phyloP scores from a whole-genome alignment of 2,329 filamentous ascomycete genomes.

The Colletotrichum sidae region DNA sequence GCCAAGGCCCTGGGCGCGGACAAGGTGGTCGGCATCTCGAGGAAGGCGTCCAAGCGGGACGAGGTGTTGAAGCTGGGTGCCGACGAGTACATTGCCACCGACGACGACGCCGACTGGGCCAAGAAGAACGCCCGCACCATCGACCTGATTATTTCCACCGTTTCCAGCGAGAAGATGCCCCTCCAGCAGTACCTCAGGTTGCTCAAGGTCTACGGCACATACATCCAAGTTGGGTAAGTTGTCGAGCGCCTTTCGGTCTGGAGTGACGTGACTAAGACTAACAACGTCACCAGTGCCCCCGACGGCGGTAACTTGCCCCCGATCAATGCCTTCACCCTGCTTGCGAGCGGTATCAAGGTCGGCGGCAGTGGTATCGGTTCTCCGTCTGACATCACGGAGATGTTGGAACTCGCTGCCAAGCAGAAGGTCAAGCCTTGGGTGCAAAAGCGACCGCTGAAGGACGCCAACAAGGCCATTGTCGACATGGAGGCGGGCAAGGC shows the following conservation, averaged over 20 bases:
- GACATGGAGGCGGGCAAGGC: constrained; percentile 65
- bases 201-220: constrained; percentile 40
- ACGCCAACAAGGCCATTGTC: constrained; percentile 62
- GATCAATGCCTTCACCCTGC: constrained; percentile 66
- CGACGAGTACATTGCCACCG: constrained; percentile 57
- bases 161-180: constrained; percentile 58
- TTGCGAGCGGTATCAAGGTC: constrained; percentile 62
- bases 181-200: constrained; percentile 70
- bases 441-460: constrained; percentile 61
- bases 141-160: constrained; percentile 70
- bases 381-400: constrained; percentile 61
- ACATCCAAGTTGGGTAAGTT: constrained; percentile 42
- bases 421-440: constrained; percentile 67
- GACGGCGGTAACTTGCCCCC: constrained; percentile 54
- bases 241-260: too few species aligned
- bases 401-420: constrained; percentile 65
- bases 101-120: constrained; percentile 65
- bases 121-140: constrained; percentile 62
- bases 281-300: constrained; percentile 53
- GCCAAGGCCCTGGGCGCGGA: constrained; percentile 75
- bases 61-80: constrained; percentile 69
- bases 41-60: constrained; percentile 62
- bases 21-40: constrained; percentile 69
- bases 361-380: constrained; percentile 57
- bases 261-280: neutral